Base-by-base conservation (phyloP, 139 green algal species). In the Closterium sp. region DNA sequence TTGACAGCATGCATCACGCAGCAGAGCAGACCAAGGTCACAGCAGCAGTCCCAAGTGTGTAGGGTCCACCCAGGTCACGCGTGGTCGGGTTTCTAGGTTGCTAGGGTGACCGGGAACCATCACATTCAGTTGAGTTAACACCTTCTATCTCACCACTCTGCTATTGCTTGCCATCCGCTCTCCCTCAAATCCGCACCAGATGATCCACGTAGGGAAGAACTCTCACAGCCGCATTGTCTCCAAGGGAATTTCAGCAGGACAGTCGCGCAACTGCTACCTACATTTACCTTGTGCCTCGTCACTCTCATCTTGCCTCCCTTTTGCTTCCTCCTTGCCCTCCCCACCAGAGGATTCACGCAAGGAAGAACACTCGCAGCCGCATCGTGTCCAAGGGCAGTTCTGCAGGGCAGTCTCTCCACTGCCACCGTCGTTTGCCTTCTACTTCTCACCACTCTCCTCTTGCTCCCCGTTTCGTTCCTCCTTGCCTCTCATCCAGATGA, bases 351-450 rank as follows among this genome's bases (percentile, higher is more conserved):
- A 95, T 99, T 16, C 98, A 99, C 90, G 95, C 99, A 5, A 98
- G 98, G 64, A 97, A 97, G 90, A 99, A 99, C 96, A 99, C 98
- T 2, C 96, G 98, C 93, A 97, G 92, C 34, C 96, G 98, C 89
- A 99, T 99, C 91, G 96, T 99, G 33, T 98, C 95, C 91, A 99
- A 99, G 95, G 98, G 98, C 92, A 99, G 99, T 91, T 97, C 95
- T 19, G 98, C 98, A 1, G 98, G 98, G 43, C 91, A 96, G 19
- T 96, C 90, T 7, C 43, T 93, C 10, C 98, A 98, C 89, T 96
- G 94, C 86, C 98, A 98, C 95, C 87, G 96, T n/a, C n/a, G n/a
- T n/a, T n/a, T n/a, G n/a, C n/a, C n/a, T n/a, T n/a, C n/a, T n/a
- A n/a, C n/a, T n/a, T n/a, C n/a, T n/a, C n/a, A n/a, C n/a, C n/a